These are phyloP conservation scores for Solanum commersonii DNA, from an alignment of 257 asterid genomes.

Conservation along the genomic window DNA sequence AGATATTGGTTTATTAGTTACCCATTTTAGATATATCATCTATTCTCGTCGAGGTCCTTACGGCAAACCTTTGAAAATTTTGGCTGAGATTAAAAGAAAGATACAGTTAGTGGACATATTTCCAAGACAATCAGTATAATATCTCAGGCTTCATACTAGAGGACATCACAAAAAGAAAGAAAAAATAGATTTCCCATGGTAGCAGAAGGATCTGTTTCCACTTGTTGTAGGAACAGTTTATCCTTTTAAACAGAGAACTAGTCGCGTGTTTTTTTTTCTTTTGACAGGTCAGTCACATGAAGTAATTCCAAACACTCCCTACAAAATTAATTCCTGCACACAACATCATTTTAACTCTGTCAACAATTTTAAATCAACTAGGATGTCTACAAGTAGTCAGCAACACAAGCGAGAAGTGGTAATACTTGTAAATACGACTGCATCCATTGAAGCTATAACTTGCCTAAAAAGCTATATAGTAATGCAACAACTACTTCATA, in stretches of 20 bases:
- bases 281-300: neutral
- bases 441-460: neutral
- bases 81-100: conserved; percentile 24
- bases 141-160: neutral
- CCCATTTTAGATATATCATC: conserved; percentile 46
- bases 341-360: neutral
- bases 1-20: neutral
- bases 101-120: neutral
- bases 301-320: neutral
- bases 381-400: neutral
- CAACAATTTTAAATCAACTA: neutral
- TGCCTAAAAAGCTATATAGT: too few relatives aligned
- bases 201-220: neutral
- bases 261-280: too few relatives aligned
- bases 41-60: conserved; percentile 60
- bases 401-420: neutral
- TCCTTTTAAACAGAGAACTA: neutral
- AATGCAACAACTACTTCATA: neutral
- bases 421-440: neutral
- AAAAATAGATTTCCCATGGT: neutral
- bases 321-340: neutral
- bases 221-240: too few relatives aligned
- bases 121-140: neutral
- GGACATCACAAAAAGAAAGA: neutral
- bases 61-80: conserved; percentile 76